Conservation (phyloP, 2,329 filamentous ascomycete species). For the Bipolaris gigantea region DNA sequence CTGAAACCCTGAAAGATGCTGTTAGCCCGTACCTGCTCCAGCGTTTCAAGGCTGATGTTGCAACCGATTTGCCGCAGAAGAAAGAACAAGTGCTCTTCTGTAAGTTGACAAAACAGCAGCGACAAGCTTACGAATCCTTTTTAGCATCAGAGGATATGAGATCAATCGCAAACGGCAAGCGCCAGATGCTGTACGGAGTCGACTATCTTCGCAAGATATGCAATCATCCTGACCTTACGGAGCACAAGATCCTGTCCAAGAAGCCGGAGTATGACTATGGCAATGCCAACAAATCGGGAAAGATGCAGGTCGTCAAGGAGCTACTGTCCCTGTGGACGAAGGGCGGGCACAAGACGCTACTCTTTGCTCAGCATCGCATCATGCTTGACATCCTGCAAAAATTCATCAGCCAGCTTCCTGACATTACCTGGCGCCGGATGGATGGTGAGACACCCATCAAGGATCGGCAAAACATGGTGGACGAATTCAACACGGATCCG, state of each 20-base stretch:
- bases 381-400: constrained; percentile 94
- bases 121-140: constrained; percentile 78
- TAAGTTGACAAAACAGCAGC: constrained; percentile 79
- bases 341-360: constrained; percentile 87
- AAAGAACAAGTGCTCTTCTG: constrained; percentile 96
- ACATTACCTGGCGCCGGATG: constrained; percentile 83
- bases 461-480: constrained; percentile 83
- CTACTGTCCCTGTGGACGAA: constrained; percentile 86
- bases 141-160: constrained; percentile 80
- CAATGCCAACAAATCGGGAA: constrained; percentile 76
- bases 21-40: constrained; percentile 93
- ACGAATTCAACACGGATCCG: constrained; percentile 84
- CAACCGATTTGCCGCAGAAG: constrained; percentile 90
- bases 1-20: constrained; percentile 88
- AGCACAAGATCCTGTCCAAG: constrained; percentile 62
- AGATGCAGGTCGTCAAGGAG: constrained; percentile 92
- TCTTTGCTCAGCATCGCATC: constrained; percentile 91
- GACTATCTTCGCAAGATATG: constrained; percentile 94
- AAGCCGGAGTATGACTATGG: constrained; percentile 77
- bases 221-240: constrained; percentile 89
- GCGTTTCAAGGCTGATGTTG: constrained; percentile 90
- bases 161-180: constrained; percentile 73
- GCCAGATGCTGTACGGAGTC: constrained; percentile 84
- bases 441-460: constrained; percentile 90
- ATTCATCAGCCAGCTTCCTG: constrained; percentile 69